These are phyloP conservation scores for Ceratobasidium papillatum DNA, from an alignment of 1,284 basidiomycete species.

Conservation along the genomic window DNA sequence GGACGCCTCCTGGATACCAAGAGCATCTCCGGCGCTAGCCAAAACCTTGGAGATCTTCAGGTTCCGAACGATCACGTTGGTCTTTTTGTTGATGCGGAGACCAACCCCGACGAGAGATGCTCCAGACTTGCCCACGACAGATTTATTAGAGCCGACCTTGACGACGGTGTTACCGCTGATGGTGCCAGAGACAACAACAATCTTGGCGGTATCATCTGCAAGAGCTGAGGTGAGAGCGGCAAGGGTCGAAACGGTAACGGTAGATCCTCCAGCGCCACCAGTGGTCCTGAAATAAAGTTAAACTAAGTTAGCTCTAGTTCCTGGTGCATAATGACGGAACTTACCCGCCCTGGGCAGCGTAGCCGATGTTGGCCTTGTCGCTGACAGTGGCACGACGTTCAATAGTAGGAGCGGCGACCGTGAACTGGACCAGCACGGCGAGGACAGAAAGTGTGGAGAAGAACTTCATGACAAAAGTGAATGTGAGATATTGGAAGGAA, in stretches of 20 bases:
- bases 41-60: constrained; percentile 61
- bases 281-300: constrained; percentile 21
- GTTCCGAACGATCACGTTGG: constrained; percentile 62
- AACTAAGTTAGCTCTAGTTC: not conserved
- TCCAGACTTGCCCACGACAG: constrained; percentile 53
- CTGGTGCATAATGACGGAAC: not conserved
- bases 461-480: not conserved
- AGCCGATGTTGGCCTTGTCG: constrained; percentile 29
- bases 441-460: constrained; percentile 17
- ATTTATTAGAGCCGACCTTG: constrained; percentile 57
- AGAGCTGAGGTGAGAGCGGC: constrained; percentile 58
- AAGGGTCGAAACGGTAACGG: constrained; percentile 58
- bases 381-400: constrained; percentile 19
- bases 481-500: not conserved
- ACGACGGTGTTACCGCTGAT: constrained; percentile 58
- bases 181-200: constrained; percentile 58
- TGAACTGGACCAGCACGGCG: constrained; percentile 8
- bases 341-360: constrained; percentile 27
- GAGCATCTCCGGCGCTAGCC: constrained; percentile 57
- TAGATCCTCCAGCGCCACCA: constrained; percentile 34
- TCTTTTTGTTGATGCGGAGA: constrained; percentile 55
- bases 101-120: constrained; percentile 55
- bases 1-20: constrained; percentile 57
- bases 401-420: not conserved
- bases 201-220: constrained; percentile 55